phyloP scores from a whole-genome alignment of 345 rosid genomes.

The Eucalyptus sp. region DNA sequence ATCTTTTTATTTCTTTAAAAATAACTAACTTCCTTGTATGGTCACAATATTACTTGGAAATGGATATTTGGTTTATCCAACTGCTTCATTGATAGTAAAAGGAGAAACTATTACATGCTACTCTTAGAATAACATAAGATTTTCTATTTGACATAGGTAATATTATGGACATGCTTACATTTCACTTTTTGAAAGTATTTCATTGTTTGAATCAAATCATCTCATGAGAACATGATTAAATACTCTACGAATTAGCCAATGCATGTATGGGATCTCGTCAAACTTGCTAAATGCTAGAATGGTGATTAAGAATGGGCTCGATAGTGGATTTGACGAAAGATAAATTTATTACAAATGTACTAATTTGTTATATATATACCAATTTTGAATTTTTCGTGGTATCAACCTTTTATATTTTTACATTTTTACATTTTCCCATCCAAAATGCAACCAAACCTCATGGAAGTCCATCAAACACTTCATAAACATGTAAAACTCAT shows the following conservation, averaged over 20 bases:
- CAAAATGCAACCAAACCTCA: not conserved
- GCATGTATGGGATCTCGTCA: not conserved
- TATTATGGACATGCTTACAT: not conserved
- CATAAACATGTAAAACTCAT: not conserved
- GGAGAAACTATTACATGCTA: not conserved
- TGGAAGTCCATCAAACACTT: not conserved
- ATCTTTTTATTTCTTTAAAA: not conserved
- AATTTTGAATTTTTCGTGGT: fast-evolving
- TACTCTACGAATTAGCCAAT: not conserved
- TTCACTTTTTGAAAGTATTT: not conserved
- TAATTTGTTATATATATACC: not conserved
- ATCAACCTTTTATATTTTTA: fast-evolving
- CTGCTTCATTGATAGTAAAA: not conserved
- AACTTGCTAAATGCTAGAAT: not conserved
- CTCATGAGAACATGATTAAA: not conserved
- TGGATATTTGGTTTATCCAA: not conserved
- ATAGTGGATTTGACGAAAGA: not conserved
- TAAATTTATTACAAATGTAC: too few species aligned
- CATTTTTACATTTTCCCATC: not conserved
- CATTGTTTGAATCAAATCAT: not conserved
- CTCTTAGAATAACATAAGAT: not conserved
- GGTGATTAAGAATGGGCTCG: fast-evolving
- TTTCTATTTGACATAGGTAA: not conserved
- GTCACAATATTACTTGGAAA: not conserved
- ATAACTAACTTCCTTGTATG: not conserved